phyloP scores from a whole-genome alignment of 495 filamentous ascomycete species.

The Hyaloscypha variabilis region DNA sequence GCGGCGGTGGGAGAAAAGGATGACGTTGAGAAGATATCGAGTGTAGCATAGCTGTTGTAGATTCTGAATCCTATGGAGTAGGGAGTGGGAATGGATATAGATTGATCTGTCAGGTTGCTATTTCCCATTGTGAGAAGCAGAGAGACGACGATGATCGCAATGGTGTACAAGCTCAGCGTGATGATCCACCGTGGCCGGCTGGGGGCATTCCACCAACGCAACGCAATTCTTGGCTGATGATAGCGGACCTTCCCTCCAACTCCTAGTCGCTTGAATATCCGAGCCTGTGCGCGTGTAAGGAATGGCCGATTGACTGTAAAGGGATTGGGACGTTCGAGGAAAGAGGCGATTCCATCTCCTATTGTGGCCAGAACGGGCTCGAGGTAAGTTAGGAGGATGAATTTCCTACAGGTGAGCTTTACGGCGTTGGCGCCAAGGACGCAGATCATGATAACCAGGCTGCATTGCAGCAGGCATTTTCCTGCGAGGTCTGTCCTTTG shows the following conservation, averaged over 20 bases:
- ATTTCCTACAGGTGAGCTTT: constrained; percentile 43
- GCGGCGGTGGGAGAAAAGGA: neutral
- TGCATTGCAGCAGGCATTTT: constrained; percentile 47
- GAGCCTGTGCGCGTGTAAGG: constrained; percentile 24
- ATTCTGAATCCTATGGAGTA: constrained; percentile 19
- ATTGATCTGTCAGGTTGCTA: neutral
- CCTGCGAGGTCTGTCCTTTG: constrained; percentile 18
- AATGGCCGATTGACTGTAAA: neutral
- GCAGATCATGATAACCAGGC: constrained; percentile 38
- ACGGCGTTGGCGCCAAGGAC: constrained; percentile 41
- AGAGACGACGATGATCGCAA: constrained; percentile 3
- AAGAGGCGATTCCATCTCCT: constrained; percentile 55
- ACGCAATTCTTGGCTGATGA: neutral
- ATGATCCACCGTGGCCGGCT: constrained; percentile 13
- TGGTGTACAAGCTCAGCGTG: constrained; percentile 6
- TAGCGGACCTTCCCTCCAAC: neutral
- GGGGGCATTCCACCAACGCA: constrained; percentile 14
- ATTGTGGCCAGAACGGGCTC: constrained; percentile 42
- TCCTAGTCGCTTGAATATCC: constrained; percentile 13
- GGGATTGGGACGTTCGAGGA: constrained; percentile 34
- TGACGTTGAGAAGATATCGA: neutral
- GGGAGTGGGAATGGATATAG: neutral
- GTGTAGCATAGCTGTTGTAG: neutral
- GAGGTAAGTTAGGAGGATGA: constrained; percentile 23
- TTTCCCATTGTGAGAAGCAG: constrained; percentile 4